Evolutionary conservation across 2,329 filamentous ascomycete species (phyloP).

Genomic region (Pseudocercospora musae): DNA sequence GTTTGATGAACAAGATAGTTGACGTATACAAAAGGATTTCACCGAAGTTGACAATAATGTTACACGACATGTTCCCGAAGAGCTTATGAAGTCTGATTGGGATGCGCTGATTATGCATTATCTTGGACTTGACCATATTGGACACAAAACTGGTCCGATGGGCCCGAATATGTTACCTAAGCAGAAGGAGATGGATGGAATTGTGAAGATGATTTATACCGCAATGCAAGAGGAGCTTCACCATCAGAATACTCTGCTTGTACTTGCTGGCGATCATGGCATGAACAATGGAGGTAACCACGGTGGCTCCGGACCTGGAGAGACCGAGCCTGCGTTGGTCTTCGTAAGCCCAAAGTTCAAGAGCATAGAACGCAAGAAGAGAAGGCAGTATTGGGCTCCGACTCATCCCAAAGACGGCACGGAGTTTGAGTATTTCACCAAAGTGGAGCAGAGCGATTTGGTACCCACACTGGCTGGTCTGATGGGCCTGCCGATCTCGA

Average conservation of each 20-base stretch:
- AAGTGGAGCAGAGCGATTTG: constrained; percentile 90
- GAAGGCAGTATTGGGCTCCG: constrained; percentile 45
- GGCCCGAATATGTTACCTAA: constrained; percentile 88
- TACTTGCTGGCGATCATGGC: constrained; percentile 92
- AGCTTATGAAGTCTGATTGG: constrained; percentile 79
- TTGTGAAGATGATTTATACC: constrained; percentile 71
- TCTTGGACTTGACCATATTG: constrained; percentile 92
- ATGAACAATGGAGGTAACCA: constrained; percentile 99
- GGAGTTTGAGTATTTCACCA: constrained; percentile 79
- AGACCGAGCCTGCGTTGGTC: constrained; percentile 87
- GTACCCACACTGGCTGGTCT: constrained; percentile 84
- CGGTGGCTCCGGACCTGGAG: constrained; percentile 86
- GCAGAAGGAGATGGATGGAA: constrained; percentile 86
- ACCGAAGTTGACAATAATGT: constrained; percentile 98
- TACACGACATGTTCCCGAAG: constrained; percentile 77
- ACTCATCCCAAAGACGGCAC: constrained; percentile 52
- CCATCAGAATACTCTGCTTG: constrained; percentile 73
- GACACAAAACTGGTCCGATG: constrained; percentile 87
- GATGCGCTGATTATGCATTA: constrained; percentile 93
- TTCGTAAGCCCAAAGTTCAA: constrained; percentile 51
- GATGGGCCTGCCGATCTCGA: constrained; percentile 80
- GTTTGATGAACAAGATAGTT: constrained; percentile 9
- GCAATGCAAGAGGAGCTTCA: constrained; percentile 70
- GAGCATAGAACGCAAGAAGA: constrained; percentile 8
- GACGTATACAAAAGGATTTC: constrained; percentile 67